Percentiles rank a stretch among this genome's conserved stretches.
Conservation (phyloP, 208 protist species). For the Leptomonas seymouri region DNA sequence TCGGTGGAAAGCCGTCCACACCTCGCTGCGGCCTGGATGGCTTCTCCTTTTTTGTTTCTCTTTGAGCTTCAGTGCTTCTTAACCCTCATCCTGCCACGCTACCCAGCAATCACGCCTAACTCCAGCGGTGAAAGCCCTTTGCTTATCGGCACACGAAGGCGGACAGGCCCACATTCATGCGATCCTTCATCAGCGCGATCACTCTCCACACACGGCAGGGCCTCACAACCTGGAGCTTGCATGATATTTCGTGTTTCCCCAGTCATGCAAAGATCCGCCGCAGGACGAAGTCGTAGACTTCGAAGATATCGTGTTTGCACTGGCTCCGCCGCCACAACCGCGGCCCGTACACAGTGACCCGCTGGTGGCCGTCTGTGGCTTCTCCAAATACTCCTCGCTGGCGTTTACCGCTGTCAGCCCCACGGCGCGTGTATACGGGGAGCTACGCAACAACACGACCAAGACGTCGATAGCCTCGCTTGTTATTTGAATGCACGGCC, state of each 20-base stretch:
- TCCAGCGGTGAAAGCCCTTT: too few species aligned
- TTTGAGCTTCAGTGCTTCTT: too few species aligned
- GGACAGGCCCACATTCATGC: not conserved
- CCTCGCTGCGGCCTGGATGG: too few species aligned
- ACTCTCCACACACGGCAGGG: not conserved
- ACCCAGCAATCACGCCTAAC: too few species aligned
- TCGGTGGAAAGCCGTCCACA: too few species aligned
- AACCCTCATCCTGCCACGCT: too few species aligned
- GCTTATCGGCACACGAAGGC: not conserved
- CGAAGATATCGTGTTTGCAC: not conserved
- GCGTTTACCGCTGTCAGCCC: slow-evolving; percentile 11
- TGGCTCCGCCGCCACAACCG: not conserved
- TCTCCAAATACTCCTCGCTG: not conserved
- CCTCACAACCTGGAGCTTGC: not conserved
- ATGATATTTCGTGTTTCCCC: not conserved
- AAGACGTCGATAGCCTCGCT: not conserved
- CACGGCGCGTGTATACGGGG: slow-evolving; percentile 5
- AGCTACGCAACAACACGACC: not conserved
- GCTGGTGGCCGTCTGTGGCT: not conserved
- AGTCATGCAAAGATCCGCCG: not conserved
- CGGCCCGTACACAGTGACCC: not conserved
- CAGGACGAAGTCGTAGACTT: not conserved
- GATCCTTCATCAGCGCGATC: not conserved
- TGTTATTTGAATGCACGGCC: not conserved
- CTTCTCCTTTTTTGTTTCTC: too few species aligned